Evolutionary conservation across 2,329 filamentous ascomycete species (phyloP).

Genomic region (Dothiorella sarmentorum): DNA sequence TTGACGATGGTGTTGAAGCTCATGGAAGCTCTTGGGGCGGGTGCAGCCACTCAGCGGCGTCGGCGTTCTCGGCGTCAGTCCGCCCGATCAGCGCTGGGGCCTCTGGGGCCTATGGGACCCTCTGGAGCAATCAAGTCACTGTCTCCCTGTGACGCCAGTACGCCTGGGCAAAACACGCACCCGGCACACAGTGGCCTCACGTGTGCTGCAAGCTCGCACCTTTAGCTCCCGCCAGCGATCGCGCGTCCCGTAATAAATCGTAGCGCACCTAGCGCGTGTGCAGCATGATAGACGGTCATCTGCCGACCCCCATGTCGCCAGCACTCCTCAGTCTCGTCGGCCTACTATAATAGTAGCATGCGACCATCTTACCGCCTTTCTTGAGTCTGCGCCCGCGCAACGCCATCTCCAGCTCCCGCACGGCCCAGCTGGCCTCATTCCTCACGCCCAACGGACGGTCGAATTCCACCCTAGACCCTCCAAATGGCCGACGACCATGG

Average conservation of each 20-base stretch:
- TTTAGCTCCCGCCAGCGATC: conserved; percentile 1
- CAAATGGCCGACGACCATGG: conserved; percentile 2
- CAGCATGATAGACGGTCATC: conserved; percentile 15
- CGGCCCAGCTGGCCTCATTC: conserved; percentile 6
- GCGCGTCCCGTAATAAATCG: conserved; percentile 7
- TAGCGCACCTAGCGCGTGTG: conserved; percentile 11
- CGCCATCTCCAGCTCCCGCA: conserved; percentile 12
- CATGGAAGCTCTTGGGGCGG: conserved; percentile 18
- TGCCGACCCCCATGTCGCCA: conserved; percentile 15
- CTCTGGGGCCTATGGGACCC: too few species aligned
- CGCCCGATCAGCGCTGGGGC: conserved; percentile 3
- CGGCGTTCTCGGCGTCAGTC: conserved; percentile 13
- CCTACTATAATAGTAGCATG: conserved; percentile 8
- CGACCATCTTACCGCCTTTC: conserved; percentile 14
- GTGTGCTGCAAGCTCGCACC: conserved; percentile 11
- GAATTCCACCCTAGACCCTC: too few species aligned
- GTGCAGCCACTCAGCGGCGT: conserved; percentile 16
- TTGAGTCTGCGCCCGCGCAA: conserved; percentile 3
- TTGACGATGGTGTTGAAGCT: conserved; percentile 17
- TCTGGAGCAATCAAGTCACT: too few species aligned
- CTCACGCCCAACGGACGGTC: too few species aligned
- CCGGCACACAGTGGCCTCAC: conserved; percentile 1
- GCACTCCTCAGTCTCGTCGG: background rate
- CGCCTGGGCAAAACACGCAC: background rate
- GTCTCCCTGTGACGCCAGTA: background rate